phyloP scores from a whole-genome alignment of 176 grass and related monocot genomes.

The Cymbopogon citratus region DNA sequence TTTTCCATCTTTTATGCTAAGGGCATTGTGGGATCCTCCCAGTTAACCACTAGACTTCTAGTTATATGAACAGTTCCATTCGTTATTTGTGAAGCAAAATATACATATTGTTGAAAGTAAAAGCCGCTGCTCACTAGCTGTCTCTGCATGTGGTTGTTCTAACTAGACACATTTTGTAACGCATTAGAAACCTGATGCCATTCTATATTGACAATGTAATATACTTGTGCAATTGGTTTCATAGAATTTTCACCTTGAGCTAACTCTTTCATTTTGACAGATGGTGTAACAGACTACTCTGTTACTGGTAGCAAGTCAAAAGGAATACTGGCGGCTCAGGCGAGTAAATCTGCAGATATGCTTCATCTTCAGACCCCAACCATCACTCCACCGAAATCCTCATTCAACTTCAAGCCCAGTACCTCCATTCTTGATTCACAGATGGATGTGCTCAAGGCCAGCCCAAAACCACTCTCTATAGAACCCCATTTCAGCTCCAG shows the following conservation, averaged over 20 bases:
- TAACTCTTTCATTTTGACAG: constrained; percentile 39
- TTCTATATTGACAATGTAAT: not conserved
- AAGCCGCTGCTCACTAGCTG: not conserved
- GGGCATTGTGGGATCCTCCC: not conserved
- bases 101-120: not conserved
- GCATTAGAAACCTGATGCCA: not conserved
- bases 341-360: constrained; percentile 48
- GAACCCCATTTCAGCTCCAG: constrained; percentile 55
- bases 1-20: not conserved
- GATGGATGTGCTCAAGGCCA: constrained; percentile 53
- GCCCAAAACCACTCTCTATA: constrained; percentile 53
- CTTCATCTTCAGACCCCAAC: constrained; percentile 44
- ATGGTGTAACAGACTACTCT: constrained; percentile 96
- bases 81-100: constrained; percentile 16
- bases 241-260: constrained; percentile 1
- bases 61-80: not conserved
- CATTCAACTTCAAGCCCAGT: constrained; percentile 64
- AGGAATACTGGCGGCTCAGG: constrained; percentile 63
- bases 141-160: not conserved
- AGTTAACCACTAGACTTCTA: not conserved
- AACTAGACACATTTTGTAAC: not conserved
- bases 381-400: constrained; percentile 50
- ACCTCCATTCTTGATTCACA: constrained; percentile 53
- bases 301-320: constrained; percentile 93
- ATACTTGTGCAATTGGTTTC: not conserved